Conservation (phyloP, 1,284 basidiomycete species). For the Neotropicomus parvogracilis region DNA sequence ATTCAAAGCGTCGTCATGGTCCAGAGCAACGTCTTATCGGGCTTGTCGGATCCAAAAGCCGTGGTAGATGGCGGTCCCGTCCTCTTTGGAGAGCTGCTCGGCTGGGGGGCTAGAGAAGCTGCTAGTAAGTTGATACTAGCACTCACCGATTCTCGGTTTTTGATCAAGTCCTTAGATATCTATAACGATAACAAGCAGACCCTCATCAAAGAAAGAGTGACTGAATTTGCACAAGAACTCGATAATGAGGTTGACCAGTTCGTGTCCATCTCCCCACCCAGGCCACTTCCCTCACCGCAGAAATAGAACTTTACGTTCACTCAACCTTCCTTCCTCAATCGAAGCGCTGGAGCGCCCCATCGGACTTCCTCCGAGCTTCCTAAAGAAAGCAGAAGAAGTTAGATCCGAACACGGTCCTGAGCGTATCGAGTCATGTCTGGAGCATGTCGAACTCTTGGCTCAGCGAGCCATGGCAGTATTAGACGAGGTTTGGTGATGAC, state of each 20-base stretch:
- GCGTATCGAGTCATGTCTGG: constrained; percentile 68
- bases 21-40: constrained; percentile 56
- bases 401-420: constrained; percentile 72
- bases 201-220: constrained; percentile 68
- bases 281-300: constrained; percentile 2
- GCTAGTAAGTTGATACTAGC: constrained; percentile 59
- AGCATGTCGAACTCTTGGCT: constrained; percentile 70
- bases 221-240: constrained; percentile 60
- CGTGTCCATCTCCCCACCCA: constrained; percentile 23
- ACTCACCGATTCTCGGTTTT: not conserved
- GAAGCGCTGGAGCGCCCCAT: constrained; percentile 87
- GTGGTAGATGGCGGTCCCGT: constrained; percentile 48
- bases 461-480: constrained; percentile 62
- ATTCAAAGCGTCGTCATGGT: constrained; percentile 74
- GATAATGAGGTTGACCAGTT: constrained; percentile 65
- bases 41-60: constrained; percentile 59
- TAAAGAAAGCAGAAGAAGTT: constrained; percentile 86
- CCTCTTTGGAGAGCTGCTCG: constrained; percentile 76
- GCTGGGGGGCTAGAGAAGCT: constrained; percentile 87
- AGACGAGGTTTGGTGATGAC: constrained; percentile 58
- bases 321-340: constrained; percentile 83
- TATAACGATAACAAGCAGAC: constrained; percentile 83
- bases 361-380: constrained; percentile 83
- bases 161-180: constrained; percentile 52
- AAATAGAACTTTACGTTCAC: constrained; percentile 60